A percentile compares a stretch with the other conserved stretches of the same genome.
Conservation (phyloP, 2,329 filamentous ascomycete genomes). For the Teratosphaeria gauchensis region DNA sequence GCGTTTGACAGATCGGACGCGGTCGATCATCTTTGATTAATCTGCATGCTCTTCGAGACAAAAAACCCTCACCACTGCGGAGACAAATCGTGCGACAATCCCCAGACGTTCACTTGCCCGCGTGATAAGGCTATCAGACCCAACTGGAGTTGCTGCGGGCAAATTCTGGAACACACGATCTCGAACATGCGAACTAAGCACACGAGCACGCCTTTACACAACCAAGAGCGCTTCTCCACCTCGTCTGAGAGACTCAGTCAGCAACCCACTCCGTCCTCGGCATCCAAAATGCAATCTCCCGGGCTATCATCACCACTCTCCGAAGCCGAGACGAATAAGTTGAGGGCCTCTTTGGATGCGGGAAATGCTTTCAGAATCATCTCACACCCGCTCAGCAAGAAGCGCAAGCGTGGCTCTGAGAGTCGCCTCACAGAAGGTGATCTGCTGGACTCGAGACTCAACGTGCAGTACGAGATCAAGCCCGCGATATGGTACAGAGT, state of each 20-base stretch:
- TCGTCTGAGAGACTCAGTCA: background rate
- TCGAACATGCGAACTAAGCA: background rate
- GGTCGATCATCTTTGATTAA: background rate
- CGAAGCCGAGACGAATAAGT: slow-evolving; percentile 9
- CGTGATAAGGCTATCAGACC: background rate
- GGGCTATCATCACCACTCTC: slow-evolving; percentile 10
- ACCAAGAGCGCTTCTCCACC: background rate
- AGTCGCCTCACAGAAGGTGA: slow-evolving; percentile 11
- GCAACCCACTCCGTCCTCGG: background rate
- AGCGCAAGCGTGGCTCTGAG: slow-evolving; percentile 16
- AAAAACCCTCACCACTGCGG: background rate
- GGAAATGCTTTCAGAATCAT: slow-evolving; percentile 17
- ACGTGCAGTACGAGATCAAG: slow-evolving; percentile 29
- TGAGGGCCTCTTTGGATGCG: slow-evolving; percentile 13
- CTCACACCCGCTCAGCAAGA: slow-evolving; percentile 8
- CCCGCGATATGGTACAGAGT: slow-evolving; percentile 25
- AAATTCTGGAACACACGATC: background rate
- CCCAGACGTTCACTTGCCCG: no score
- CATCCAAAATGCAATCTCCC: slow-evolving; percentile 5
- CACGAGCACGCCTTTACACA: background rate
- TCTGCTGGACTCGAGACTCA: slow-evolving; percentile 16
- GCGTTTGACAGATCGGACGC: background rate
- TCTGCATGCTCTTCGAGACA: background rate
- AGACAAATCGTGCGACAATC: background rate
- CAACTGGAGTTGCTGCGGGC: background rate